Conservation (phyloP, 2,329 filamentous ascomycete genomes). For the Trichoderma asperellum region DNA sequence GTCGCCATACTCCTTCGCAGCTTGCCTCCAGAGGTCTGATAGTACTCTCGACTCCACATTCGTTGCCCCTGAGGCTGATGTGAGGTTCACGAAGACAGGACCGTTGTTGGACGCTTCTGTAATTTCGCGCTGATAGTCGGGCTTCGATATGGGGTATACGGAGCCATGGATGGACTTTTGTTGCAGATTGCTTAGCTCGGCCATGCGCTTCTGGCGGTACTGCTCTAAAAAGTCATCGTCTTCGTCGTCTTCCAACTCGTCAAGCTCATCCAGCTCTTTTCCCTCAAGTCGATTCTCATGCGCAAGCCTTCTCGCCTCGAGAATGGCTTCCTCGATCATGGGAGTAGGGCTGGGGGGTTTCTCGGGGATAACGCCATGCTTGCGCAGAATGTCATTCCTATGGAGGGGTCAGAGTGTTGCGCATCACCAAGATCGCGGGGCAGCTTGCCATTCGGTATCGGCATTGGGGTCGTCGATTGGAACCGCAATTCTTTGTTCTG, state of each 20-base stretch:
- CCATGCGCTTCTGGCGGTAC: slow-evolving; percentile 86
- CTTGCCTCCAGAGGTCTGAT: slow-evolving; percentile 81
- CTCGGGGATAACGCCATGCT: slow-evolving; percentile 96
- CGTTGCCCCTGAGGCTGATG: slow-evolving; percentile 69
- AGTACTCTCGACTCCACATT: slow-evolving; percentile 86
- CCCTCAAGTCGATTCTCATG: slow-evolving; percentile 92
- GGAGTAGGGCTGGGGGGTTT: slow-evolving; percentile 94
- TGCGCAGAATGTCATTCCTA: slow-evolving; percentile 98
- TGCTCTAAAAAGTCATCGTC: slow-evolving; percentile 88
- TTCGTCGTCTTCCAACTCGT: slow-evolving; percentile 92
- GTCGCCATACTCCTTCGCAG: slow-evolving; percentile 85
- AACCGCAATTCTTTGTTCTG: slow-evolving; percentile 71
- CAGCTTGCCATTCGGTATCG: slow-evolving; percentile 88
- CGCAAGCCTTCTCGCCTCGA: slow-evolving; percentile 79
- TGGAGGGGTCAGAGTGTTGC: slow-evolving; percentile 34
- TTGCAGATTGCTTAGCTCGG: slow-evolving; percentile 75
- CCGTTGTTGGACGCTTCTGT: slow-evolving; percentile 82
- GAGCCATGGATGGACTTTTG: slow-evolving; percentile 81
- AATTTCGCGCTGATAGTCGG: slow-evolving; percentile 88
- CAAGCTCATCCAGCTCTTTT: slow-evolving; percentile 91
- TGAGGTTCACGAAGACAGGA: slow-evolving; percentile 77
- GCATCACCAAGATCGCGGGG: slow-evolving; percentile 33
- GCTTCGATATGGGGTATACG: slow-evolving; percentile 93
- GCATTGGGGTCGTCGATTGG: slow-evolving; percentile 94
- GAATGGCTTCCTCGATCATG: slow-evolving; percentile 91